Conservation (phyloP, 805 yeast species). For the Saturnispora mendoncae region DNA sequence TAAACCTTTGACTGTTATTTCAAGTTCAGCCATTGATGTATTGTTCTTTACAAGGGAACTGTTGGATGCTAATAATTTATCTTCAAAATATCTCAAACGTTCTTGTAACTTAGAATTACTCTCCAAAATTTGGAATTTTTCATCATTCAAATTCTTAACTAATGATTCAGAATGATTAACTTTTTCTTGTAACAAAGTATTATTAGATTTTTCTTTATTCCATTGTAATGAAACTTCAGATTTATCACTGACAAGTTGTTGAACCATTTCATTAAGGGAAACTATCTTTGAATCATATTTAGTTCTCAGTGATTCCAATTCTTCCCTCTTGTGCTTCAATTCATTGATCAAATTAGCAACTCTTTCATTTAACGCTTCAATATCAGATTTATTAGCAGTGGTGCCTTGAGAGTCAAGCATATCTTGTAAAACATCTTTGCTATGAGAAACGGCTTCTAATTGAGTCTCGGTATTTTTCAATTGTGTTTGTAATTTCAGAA, state of each 20-base stretch:
- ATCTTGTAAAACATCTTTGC: slow-evolving; percentile 54
- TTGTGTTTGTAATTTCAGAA: slow-evolving; percentile 51
- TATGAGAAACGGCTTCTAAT: slow-evolving; percentile 47
- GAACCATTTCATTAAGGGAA: slow-evolving; percentile 41
- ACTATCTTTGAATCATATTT: slow-evolving; percentile 38
- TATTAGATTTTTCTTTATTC: slow-evolving; percentile 47
- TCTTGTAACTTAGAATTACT: slow-evolving; percentile 35
- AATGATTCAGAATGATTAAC: slow-evolving; percentile 33
- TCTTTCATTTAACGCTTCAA: slow-evolving; percentile 18
- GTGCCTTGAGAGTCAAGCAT: slow-evolving; percentile 28
- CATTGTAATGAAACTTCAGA: slow-evolving; percentile 34
- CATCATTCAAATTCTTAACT: slow-evolving; percentile 34
- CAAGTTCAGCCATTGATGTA: slow-evolving; percentile 34
- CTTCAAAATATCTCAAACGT: slow-evolving; percentile 38
- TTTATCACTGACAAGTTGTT: slow-evolving; percentile 23
- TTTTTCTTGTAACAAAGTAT: slow-evolving; percentile 46
- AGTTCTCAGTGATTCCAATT: slow-evolving; percentile 31
- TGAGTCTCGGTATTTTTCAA: slow-evolving; percentile 43
- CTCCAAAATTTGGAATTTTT: slow-evolving; percentile 36
- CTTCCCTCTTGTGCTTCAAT: slow-evolving; percentile 29
- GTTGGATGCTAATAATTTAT: slow-evolving; percentile 36
- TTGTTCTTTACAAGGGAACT: slow-evolving; percentile 51
- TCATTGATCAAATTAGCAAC: slow-evolving; percentile 22
- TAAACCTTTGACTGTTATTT: slow-evolving; percentile 39
- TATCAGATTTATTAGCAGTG: slow-evolving; percentile 13